These are phyloP conservation scores for Colletotrichum paranaense DNA, from an alignment of 2,329 filamentous ascomycete genomes.

Conservation along the genomic window DNA sequence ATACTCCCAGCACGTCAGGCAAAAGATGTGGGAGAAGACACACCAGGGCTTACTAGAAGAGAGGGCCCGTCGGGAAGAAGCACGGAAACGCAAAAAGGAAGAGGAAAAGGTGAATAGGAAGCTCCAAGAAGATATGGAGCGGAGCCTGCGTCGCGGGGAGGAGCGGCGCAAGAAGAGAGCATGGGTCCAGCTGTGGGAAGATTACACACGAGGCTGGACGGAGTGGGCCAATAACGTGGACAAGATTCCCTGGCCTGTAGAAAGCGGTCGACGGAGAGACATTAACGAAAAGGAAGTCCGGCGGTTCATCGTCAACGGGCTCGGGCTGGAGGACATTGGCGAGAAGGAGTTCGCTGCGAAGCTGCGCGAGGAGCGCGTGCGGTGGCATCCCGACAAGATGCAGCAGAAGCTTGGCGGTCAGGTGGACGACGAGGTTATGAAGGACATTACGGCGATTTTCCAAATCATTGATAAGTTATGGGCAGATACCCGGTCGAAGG, in stretches of 20 bases:
- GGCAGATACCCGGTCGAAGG: constrained; percentile 65
- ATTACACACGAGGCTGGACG: constrained; percentile 74
- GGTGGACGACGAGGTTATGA: constrained; percentile 79
- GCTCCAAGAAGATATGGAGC: constrained; percentile 69
- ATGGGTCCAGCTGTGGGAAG: constrained; percentile 71
- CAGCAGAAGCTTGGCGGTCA: constrained; percentile 85
- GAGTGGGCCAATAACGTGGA: constrained; percentile 57
- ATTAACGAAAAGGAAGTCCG: constrained; percentile 71
- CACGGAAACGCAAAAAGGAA: constrained; percentile 61
- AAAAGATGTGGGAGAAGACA: constrained; percentile 95
- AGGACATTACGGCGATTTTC: constrained; percentile 88
- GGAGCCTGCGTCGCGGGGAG: constrained; percentile 74
- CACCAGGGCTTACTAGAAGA: constrained; percentile 87
- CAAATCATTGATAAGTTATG: constrained; percentile 89
- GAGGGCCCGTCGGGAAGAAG: constrained; percentile 69
- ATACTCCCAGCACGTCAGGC: constrained; percentile 86
- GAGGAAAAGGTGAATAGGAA: constrained; percentile 58
- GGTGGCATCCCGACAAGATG: constrained; percentile 98
- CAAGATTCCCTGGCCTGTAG: constrained; percentile 79
- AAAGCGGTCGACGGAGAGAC: constrained; percentile 67
- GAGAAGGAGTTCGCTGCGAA: constrained; percentile 58
- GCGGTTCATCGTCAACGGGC: constrained; percentile 71
- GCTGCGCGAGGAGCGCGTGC: constrained; percentile 86
- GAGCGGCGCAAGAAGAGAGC: constrained; percentile 66
- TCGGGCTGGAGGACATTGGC: constrained; percentile 54